These are phyloP conservation scores for Diplodia seriata DNA, from an alignment of 2,329 filamentous ascomycete genomes.

Conservation along the genomic window DNA sequence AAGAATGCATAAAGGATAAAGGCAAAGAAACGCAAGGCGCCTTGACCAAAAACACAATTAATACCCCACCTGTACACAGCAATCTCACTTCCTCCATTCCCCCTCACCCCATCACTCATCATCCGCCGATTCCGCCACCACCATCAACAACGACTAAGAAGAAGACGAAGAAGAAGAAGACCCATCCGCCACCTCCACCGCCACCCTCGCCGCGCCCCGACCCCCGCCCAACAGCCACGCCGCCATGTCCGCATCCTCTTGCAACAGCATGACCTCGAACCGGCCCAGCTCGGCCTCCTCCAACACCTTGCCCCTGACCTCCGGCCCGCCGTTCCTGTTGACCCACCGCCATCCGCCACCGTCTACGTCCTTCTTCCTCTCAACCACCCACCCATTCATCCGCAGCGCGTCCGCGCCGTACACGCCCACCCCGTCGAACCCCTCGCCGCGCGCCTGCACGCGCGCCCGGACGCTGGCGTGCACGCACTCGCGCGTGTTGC, in stretches of 20 bases:
- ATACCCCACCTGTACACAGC: too few species aligned
- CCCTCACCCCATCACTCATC: neutral
- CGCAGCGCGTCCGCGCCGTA: slow-evolving; percentile 32
- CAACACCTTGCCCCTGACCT: slow-evolving; percentile 16
- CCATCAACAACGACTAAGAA: neutral
- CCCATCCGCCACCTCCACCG: neutral
- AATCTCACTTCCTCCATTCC: neutral
- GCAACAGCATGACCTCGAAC: slow-evolving; percentile 26
- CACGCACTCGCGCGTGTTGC: slow-evolving; percentile 35
- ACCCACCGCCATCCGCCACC: neutral
- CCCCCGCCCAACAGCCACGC: slow-evolving; percentile 24
- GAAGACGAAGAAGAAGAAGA: neutral
- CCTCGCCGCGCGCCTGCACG: slow-evolving; percentile 14
- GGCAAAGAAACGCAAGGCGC: neutral
- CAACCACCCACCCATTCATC: slow-evolving; percentile 5
- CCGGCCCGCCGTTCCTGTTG: neutral
- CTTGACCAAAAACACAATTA: neutral
- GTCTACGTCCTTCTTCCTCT: neutral
- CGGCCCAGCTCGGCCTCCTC: slow-evolving; percentile 23
- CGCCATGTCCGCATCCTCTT: slow-evolving; percentile 7
- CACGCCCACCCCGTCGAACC: slow-evolving; percentile 27
- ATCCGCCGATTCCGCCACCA: neutral
- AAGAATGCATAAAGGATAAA: neutral
- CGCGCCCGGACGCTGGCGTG: slow-evolving; percentile 36
- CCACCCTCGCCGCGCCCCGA: slow-evolving; percentile 24